Evolutionary conservation across 2,329 filamentous ascomycete species (phyloP).

Genomic region (Elsinoe ampelina): DNA sequence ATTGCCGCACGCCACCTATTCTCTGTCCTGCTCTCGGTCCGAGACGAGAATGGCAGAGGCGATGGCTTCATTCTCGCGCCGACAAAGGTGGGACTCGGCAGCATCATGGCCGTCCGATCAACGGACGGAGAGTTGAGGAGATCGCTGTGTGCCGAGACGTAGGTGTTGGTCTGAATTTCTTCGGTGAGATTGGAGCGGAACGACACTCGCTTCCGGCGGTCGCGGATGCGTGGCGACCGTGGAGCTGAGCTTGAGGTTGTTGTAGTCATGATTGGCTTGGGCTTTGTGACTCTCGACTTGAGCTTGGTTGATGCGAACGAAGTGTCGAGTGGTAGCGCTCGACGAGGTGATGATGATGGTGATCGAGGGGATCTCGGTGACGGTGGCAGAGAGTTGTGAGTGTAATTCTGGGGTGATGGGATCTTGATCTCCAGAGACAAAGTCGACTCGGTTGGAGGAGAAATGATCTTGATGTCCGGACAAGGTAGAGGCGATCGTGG

Average conservation of each 20-base stretch:
- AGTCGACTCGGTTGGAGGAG: not conserved
- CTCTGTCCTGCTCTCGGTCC: not conserved
- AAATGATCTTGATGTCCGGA: constrained; percentile 9
- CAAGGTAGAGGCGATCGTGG: constrained; percentile 6
- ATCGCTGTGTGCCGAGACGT: constrained; percentile 48
- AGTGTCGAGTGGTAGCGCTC: not conserved
- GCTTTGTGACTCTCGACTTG: constrained; percentile 33
- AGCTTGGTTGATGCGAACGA: constrained; percentile 13
- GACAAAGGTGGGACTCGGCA: constrained; percentile 18
- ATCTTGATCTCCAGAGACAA: constrained; percentile 5
- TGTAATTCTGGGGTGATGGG: constrained; percentile 11
- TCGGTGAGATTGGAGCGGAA: constrained; percentile 49
- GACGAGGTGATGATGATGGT: not conserved
- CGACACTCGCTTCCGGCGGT: constrained; percentile 42
- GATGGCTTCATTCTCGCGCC: not conserved
- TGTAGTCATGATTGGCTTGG: constrained; percentile 19
- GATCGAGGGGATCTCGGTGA: not conserved
- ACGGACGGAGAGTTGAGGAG: constrained; percentile 34
- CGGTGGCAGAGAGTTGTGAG: not conserved
- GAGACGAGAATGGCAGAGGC: not conserved
- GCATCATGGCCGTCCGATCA: constrained; percentile 23
- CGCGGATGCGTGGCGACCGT: not conserved
- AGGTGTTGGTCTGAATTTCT: constrained; percentile 48
- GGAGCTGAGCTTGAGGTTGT: not conserved
- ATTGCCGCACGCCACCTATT: constrained; percentile 5